Conservation (phyloP, 2,329 filamentous ascomycete genomes). For the Ceratocystis huliohia region DNA sequence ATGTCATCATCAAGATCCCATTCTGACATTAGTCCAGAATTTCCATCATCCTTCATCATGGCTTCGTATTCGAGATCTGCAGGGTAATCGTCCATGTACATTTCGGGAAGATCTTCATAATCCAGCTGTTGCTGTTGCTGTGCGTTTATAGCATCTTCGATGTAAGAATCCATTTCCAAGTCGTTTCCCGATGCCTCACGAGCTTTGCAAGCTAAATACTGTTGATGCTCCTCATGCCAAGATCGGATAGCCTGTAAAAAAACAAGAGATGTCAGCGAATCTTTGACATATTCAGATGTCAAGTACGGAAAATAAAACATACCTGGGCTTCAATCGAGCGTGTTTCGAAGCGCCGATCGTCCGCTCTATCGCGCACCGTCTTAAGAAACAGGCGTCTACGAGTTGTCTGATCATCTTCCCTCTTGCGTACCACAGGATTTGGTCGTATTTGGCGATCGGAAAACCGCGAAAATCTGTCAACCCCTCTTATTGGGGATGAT, state of each 20-base stretch:
- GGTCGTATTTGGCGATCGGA: conserved; percentile 44
- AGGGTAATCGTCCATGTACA: conserved; percentile 17
- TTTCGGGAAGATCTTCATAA: conserved; percentile 13
- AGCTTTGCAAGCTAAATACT: conserved; percentile 20
- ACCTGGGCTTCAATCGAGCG: conserved; percentile 49
- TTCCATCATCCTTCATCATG: conserved; percentile 6
- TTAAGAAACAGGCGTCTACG: conserved; percentile 57
- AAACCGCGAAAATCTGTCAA: conserved; percentile 33
- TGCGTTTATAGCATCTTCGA: conserved; percentile 15
- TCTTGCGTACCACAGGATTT: conserved; percentile 49
- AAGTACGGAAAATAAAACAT: conserved; percentile 14
- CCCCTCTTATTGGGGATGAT: conserved; percentile 11
- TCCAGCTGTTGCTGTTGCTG: conserved; percentile 5
- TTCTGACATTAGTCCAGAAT: conserved; percentile 18
- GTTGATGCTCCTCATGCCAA: conserved; percentile 22
- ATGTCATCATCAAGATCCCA: conserved; percentile 21
- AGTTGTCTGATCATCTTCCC: conserved; percentile 50
- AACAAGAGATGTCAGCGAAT: too few relatives aligned
- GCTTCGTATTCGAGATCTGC: conserved; percentile 15
- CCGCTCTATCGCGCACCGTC: conserved; percentile 47
- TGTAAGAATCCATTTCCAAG: conserved; percentile 18
- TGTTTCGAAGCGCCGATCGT: conserved; percentile 47
- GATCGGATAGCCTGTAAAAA: conserved; percentile 12
- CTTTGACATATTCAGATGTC: not conserved
- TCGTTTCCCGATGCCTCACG: conserved; percentile 14